These are phyloP conservation scores for Sphaceloma murrayae DNA, from an alignment of 2,329 filamentous ascomycete genomes.

Conservation along the genomic window DNA sequence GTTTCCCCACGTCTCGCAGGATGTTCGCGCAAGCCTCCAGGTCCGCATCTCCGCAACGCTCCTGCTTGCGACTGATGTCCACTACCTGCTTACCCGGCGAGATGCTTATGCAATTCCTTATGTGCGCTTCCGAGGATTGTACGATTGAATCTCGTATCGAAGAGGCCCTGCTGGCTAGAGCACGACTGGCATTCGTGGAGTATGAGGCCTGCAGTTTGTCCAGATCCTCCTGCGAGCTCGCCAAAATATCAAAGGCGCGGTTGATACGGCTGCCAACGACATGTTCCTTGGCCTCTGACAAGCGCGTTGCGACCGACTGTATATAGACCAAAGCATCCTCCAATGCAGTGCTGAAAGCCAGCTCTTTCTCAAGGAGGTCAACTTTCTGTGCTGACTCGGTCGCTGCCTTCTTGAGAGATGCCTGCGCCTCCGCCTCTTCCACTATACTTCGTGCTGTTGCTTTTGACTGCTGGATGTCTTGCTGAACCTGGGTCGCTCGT, in stretches of 20 bases:
- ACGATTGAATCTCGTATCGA: conserved; percentile 1
- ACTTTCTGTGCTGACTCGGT: conserved; percentile 51
- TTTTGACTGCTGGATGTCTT: conserved; percentile 74
- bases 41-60: neutral
- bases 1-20: neutral
- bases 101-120: conserved; percentile 4
- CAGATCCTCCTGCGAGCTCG: conserved; percentile 38
- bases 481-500: conserved; percentile 74
- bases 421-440: conserved; percentile 61
- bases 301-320: conserved; percentile 39
- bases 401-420: conserved; percentile 53
- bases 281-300: conserved; percentile 34
- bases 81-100: neutral
- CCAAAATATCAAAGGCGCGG: conserved; percentile 40
- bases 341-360: conserved; percentile 49
- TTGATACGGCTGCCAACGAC: conserved; percentile 38
- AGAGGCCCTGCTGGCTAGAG: conserved; percentile 2
- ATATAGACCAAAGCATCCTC: conserved; percentile 43
- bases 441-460: conserved; percentile 73
- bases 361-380: conserved; percentile 47
- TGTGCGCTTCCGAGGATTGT: neutral
- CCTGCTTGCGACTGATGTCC: neutral
- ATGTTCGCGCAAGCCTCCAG: conserved; percentile 36
- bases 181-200: conserved; percentile 12
- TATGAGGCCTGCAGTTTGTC: conserved; percentile 4